Base-by-base conservation (phyloP, 352 stramenopile species). In the Phytophthora europaea region DNA sequence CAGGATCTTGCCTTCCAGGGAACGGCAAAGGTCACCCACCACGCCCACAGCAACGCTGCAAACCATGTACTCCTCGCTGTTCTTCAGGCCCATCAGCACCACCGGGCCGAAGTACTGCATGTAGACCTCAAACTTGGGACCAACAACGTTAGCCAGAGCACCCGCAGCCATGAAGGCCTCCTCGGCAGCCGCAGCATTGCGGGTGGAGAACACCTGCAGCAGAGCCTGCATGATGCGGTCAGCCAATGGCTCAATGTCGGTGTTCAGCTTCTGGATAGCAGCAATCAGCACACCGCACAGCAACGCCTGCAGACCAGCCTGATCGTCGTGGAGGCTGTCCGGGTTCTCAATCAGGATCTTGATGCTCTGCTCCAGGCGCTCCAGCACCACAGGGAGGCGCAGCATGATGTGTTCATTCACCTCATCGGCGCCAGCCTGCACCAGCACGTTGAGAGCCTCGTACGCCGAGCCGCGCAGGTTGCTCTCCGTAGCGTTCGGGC, bases 61-160 rank as follows among this genome's bases (percentile, higher is more conserved):
- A 34, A 99, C 94, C 84, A 98, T 96, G 75, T 98, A 98, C 40
- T 99, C 96, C 51, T 99, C 92, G 70, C 97, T 98, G 82, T 98
- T 99, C 13, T 89, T 89, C 38, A 99, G 73, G 13, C 97, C 97
- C 65, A 88, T 83, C 48, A 99, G 80, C 22, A 99, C 76, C 36
- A 98, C 92, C 2, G 95, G 95, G 18, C 95, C 88, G 54, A 99
- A 96, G 57, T 90, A 94, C 58, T 91, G 69, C 94, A 99, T 98
- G 85, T 99, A 99, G 73, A 98, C 97, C 62, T 98, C 85, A 64
- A 98, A 98, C 57, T 98, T 90, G n/a, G 79, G 67, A 34, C 98
- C 96, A 52, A 99, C 77, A 50, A 93, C 92, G 61, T 98, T 97
- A n/a, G 94, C 94, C 38, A 99, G 73, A 3, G 95, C 93, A 36